Evolutionary conservation across 202 grass and related monocot species (phyloP), one percentile per base, ranked within the genome.

Genomic region (Elaeis oleifera): DNA sequence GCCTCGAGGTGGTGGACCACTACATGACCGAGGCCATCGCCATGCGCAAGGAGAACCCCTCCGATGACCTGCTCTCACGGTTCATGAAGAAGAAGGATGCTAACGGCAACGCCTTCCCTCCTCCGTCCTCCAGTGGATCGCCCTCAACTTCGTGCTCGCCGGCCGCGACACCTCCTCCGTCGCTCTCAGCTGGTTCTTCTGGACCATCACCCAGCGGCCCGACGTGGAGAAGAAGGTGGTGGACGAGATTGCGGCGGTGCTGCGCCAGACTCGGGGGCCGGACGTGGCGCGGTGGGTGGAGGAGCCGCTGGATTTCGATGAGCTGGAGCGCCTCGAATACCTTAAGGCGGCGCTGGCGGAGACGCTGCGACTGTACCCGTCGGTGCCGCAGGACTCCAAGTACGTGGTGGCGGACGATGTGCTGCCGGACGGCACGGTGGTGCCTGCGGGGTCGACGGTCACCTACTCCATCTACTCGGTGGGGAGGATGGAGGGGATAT

Each of bases 121-220:
- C 25, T 81, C 88, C 70, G 90, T 83, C 61, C 90, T 96, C 4
- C 83, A 85, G 77, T 87, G 87, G 79, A 83, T 96, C 77, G 91
- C 87, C 24, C 81, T 96, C 53, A 96, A 96, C 67, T 96, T 96
- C 78, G 60, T 96, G 54, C 91, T 96, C 16, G 90, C 90, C 5
- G 90, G 90, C 1, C 87, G 90, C 22, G 90, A 96, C 81, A 96
- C 90, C 17, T 91, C 91, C 3, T 90, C 91, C 36, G 91, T 96
- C 18, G 91, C 91, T 23, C 87, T 96, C 39, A 96, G 79, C 81
- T 96, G 91, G 91, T 96, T 96, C 84, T 96, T 96, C 77, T 96
- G 81, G 81, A 81, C 44, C 8, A 1, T 96, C 56, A 96, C 85
- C 81, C 81, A 68, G 60, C 78, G 68, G 21, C 63, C 70, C 16